These are phyloP conservation scores for Irpex sp. DNA, from an alignment of 1,284 basidiomycete species.

Conservation along the genomic window DNA sequence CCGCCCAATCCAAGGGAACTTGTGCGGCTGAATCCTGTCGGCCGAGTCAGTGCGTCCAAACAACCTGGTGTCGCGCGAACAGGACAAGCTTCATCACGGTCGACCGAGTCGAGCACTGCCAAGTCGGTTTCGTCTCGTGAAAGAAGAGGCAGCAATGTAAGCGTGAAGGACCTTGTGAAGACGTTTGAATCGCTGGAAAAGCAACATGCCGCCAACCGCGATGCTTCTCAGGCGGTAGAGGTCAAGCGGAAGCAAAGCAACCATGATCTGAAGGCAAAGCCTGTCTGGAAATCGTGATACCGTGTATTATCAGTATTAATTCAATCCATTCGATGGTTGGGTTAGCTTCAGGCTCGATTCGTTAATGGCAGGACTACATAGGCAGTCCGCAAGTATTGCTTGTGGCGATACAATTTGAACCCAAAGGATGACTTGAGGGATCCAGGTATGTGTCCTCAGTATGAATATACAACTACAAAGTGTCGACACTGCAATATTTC, in stretches of 20 bases:
- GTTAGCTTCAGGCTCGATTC: not conserved
- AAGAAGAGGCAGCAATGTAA: conserved; percentile 55
- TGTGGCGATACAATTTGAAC: too few relatives aligned
- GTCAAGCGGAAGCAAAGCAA: not conserved
- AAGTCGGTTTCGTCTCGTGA: conserved; percentile 23
- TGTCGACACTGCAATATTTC: too few relatives aligned
- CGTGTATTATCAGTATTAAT: not conserved
- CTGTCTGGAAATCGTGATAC: not conserved
- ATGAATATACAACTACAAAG: too few relatives aligned
- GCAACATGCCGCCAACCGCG: conserved; percentile 20
- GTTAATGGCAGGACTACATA: not conserved
- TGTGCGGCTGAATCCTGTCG: conserved; percentile 53
- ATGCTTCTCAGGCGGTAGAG: conserved; percentile 2
- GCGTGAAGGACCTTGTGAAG: conserved; percentile 66
- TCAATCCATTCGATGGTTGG: not conserved
- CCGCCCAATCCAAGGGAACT: conserved; percentile 55
- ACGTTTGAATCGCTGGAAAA: conserved; percentile 54
- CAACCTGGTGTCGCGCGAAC: conserved; percentile 36
- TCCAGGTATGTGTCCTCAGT: too few relatives aligned
- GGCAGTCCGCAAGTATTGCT: too few relatives aligned
- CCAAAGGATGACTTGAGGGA: too few relatives aligned
- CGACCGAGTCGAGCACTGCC: conserved; percentile 45
- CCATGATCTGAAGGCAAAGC: not conserved
- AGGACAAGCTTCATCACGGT: conserved; percentile 35
- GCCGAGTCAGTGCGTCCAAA: conserved; percentile 37